Conservation (phyloP, 2,329 filamentous ascomycete genomes). For the Fusarium chuoi region DNA sequence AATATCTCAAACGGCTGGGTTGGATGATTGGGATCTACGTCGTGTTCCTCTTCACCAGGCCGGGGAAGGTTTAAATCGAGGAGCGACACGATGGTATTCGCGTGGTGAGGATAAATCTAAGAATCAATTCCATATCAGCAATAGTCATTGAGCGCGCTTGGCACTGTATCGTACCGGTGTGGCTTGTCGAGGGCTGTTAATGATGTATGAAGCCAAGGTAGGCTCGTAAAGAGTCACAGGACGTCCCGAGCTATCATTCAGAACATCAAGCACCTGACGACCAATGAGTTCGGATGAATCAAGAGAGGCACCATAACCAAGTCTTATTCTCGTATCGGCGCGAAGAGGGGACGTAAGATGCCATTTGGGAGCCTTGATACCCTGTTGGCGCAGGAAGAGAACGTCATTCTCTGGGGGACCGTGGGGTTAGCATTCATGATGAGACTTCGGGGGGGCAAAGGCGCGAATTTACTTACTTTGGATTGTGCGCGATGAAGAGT, state of each 20-base stretch:
- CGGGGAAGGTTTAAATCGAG: conserved; percentile 75
- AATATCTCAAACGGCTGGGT: conserved; percentile 74
- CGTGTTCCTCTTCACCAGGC: conserved; percentile 48
- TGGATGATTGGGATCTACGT: conserved; percentile 42
- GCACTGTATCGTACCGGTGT: conserved; percentile 63
- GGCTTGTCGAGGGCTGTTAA: conserved; percentile 73
- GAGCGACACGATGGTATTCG: conserved; percentile 77
- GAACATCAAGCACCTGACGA: conserved; percentile 65
- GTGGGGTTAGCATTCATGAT: conserved; percentile 22
- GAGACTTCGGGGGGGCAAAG: background rate
- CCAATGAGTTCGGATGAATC: conserved; percentile 71
- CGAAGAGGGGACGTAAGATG: conserved; percentile 52
- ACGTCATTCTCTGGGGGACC: conserved; percentile 52
- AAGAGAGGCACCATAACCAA: conserved; percentile 59
- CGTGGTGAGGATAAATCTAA: conserved; percentile 75
- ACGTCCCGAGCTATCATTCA: conserved; percentile 62
- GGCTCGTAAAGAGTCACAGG: conserved; percentile 70
- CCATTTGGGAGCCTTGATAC: conserved; percentile 50
- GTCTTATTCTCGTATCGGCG: conserved; percentile 45
- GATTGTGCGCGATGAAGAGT: conserved; percentile 44
- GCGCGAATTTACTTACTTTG: conserved; percentile 35
- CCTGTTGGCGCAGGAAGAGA: conserved; percentile 54
- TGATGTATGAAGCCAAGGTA: conserved; percentile 78
- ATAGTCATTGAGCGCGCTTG: background rate
- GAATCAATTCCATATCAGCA: background rate